phyloP scores from a whole-genome alignment of 805 yeast species.

The Candida maris region DNA sequence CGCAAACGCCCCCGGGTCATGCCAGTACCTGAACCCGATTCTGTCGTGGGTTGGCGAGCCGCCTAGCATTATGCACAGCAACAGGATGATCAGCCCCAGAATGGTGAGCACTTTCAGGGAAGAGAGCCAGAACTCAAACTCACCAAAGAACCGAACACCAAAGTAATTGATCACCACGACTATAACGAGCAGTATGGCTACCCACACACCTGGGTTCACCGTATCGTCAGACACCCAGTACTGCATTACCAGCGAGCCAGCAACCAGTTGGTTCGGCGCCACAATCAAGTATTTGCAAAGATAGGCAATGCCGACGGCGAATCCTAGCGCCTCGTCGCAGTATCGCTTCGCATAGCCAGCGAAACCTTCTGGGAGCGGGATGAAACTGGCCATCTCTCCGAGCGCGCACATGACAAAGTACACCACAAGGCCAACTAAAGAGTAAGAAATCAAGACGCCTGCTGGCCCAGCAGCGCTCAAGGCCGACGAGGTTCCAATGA shows the following conservation, averaged over 20 bases:
- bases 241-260: conserved; percentile 51
- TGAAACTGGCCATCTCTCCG: conserved; percentile 54
- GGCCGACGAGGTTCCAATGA: conserved; percentile 74
- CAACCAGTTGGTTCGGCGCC: conserved; percentile 56
- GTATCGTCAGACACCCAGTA: conserved; percentile 47
- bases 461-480: conserved; percentile 70
- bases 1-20: conserved; percentile 39
- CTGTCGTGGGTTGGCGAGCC: conserved; percentile 77
- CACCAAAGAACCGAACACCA: conserved; percentile 49
- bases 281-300: conserved; percentile 49
- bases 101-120: conserved; percentile 61
- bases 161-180: conserved; percentile 40
- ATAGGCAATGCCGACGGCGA: conserved; percentile 54
- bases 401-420: conserved; percentile 58
- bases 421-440: conserved; percentile 67
- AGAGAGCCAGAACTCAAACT: conserved; percentile 55
- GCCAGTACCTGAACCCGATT: conserved; percentile 43
- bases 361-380: conserved; percentile 54
- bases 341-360: conserved; percentile 52
- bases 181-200: conserved; percentile 39
- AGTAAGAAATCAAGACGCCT: conserved; percentile 57
- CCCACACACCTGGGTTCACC: conserved; percentile 55
- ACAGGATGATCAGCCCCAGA: conserved; percentile 60
- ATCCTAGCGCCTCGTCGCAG: conserved; percentile 52
- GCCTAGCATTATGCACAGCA: conserved; percentile 66